Evolutionary conservation across 257 asterid species (phyloP).

Genomic region (Fraxinus americana): DNA sequence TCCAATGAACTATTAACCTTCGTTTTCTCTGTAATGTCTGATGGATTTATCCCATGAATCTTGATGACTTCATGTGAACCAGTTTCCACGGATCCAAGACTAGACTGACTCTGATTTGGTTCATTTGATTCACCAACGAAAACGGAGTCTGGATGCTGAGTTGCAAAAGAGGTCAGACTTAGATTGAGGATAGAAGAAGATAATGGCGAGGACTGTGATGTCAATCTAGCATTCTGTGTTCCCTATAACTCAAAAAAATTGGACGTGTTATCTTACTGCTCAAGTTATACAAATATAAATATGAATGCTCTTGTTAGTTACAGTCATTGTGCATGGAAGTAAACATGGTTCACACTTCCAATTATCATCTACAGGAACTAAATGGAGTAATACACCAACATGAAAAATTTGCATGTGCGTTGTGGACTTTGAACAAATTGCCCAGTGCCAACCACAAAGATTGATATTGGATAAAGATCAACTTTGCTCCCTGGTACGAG

Average conservation of each 20-base stretch:
- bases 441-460: background rate
- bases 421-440: background rate
- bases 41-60: slow-evolving; percentile 33
- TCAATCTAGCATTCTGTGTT: slow-evolving; percentile 46
- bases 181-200: slow-evolving; percentile 52
- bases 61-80: slow-evolving; percentile 43
- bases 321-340: background rate
- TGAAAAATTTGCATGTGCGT: background rate
- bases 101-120: slow-evolving; percentile 39
- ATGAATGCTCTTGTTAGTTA: background rate
- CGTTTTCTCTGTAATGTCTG: slow-evolving; percentile 35
- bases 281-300: slow-evolving; percentile 1
- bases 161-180: slow-evolving; percentile 51
- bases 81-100: slow-evolving; percentile 73
- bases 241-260: slow-evolving; percentile 44
- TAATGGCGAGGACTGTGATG: slow-evolving; percentile 50
- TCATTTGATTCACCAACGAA: slow-evolving; percentile 57
- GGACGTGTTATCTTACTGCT: background rate
- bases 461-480: background rate
- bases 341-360: background rate
- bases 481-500: background rate
- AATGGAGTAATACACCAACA: background rate
- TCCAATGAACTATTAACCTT: slow-evolving; percentile 52
- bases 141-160: slow-evolving; percentile 52
- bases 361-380: background rate